Evolutionary conservation across 306 rosid species (phyloP).

Genomic region (Hippophae gyantsensis): DNA sequence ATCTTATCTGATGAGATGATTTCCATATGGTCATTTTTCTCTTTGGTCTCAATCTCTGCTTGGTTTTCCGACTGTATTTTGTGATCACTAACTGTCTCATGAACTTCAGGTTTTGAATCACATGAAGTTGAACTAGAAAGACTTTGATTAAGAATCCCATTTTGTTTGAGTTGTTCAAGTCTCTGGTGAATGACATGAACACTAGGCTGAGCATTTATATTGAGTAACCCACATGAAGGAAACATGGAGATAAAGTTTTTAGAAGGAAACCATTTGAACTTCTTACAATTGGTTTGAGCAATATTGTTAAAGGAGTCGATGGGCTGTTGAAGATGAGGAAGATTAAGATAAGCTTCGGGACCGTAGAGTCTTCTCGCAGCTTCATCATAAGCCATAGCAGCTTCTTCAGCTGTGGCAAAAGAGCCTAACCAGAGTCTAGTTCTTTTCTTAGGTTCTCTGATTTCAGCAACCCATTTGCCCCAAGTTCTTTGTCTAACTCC

Average conservation of each 20-base stretch:
- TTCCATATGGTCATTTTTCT: conserved; percentile 14
- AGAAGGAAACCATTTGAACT: conserved; percentile 86
- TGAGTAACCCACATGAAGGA: conserved; percentile 68
- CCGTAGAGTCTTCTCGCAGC: conserved; percentile 94
- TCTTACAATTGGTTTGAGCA: conserved; percentile 36
- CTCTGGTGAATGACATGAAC: conserved; percentile 90
- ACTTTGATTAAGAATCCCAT: conserved; percentile 28
- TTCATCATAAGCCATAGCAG: conserved; percentile 94
- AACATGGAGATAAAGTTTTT: conserved; percentile 83
- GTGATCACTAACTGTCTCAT: conserved; percentile 7
- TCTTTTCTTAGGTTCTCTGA: conserved; percentile 93
- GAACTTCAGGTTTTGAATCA: conserved; percentile 31
- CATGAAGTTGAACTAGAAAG: conserved; percentile 36
- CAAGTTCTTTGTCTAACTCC: conserved; percentile 94
- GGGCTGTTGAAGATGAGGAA: conserved; percentile 60
- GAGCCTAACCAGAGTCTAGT: conserved; percentile 95
- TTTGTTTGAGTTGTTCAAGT: conserved; percentile 70
- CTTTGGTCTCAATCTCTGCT: conserved; percentile 10
- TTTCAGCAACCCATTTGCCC: conserved; percentile 99
- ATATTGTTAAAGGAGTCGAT: conserved; percentile 4
- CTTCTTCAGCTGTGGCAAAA: conserved; percentile 90
- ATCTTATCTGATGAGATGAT: conserved; percentile 18
- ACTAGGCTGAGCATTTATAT: conserved; percentile 84
- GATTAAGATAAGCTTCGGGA: conserved; percentile 86
- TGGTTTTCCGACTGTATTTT: conserved; percentile 17